Conservation (phyloP, 2,329 filamentous ascomycete species). For the Colletotrichum viniferum region DNA sequence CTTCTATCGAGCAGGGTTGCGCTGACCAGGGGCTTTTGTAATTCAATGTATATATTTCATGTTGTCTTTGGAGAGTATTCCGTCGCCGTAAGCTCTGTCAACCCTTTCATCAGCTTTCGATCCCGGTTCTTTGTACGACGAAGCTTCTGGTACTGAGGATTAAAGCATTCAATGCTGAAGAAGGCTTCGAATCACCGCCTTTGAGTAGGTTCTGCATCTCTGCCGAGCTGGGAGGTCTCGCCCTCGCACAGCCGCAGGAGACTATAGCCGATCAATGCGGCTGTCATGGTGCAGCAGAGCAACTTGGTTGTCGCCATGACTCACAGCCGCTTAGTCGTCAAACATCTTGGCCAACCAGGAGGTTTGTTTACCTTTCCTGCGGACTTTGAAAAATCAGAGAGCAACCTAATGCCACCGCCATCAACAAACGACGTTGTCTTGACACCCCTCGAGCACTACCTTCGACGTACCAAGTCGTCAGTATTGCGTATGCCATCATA, state of each 20-base stretch:
- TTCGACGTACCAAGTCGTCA: background rate
- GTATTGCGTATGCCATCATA: background rate
- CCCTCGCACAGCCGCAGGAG: background rate
- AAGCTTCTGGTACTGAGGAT: background rate
- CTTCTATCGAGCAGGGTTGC: constrained; percentile 3
- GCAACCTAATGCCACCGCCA: background rate
- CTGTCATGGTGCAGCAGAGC: background rate
- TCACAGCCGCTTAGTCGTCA: background rate
- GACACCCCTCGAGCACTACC: background rate
- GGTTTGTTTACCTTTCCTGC: background rate
- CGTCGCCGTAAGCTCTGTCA: background rate
- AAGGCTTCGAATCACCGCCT: background rate
- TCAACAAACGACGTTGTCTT: background rate
- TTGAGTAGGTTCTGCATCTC: background rate
- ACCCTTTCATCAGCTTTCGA: background rate
- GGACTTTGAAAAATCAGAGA: background rate
- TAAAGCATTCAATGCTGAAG: background rate
- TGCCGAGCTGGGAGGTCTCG: background rate
- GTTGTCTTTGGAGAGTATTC: background rate
- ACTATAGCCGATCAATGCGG: background rate
- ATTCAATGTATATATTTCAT: background rate
- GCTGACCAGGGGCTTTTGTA: constrained; percentile 1
- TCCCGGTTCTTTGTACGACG: rapidly evolving
- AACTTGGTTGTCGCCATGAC: background rate
- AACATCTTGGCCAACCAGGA: background rate